phyloP scores from a whole-genome alignment of 2,329 filamentous ascomycete genomes.

The Macroventuria anomochaeta region DNA sequence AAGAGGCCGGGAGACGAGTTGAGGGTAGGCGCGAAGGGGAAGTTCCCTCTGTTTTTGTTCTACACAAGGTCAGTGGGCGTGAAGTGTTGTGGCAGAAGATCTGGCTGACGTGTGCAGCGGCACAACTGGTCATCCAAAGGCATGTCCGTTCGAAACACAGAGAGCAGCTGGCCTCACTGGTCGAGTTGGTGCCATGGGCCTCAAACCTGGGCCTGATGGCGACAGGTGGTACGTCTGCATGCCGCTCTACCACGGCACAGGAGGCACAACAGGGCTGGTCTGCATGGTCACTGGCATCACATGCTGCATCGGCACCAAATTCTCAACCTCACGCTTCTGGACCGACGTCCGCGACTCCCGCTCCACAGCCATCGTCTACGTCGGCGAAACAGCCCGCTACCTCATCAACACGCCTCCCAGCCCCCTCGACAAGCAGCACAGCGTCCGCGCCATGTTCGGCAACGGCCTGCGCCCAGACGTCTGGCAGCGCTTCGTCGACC shows the following conservation, averaged over 20 bases:
- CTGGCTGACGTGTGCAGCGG: constrained; percentile 56
- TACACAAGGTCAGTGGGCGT: constrained; percentile 65
- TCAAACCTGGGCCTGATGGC: constrained; percentile 49
- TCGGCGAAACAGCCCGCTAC: constrained; percentile 78
- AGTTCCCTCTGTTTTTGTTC: constrained; percentile 68
- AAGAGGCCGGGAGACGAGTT: constrained; percentile 63
- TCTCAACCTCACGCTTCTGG: constrained; percentile 76
- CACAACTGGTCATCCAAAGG: constrained; percentile 78
- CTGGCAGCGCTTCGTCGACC: constrained; percentile 68
- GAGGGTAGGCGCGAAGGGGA: constrained; percentile 58
- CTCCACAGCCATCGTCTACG: constrained; percentile 76
- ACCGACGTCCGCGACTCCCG: constrained; percentile 70
- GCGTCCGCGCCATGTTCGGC: constrained; percentile 66
- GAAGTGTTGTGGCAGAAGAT: neutral
- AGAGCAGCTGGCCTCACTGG: constrained; percentile 52
- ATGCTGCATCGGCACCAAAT: constrained; percentile 69
- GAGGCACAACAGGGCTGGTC: constrained; percentile 64
- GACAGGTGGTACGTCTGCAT: constrained; percentile 79
- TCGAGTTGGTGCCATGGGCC: constrained; percentile 45
- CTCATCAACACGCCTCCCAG: constrained; percentile 71
- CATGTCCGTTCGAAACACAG: constrained; percentile 65
- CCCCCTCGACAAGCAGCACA: constrained; percentile 66
- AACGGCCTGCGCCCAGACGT: constrained; percentile 74
- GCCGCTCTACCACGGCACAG: constrained; percentile 79
- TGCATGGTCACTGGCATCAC: constrained; percentile 64